phyloP scores from a whole-genome alignment of 352 stramenopile species.

The Phytopythium mirpurense region DNA sequence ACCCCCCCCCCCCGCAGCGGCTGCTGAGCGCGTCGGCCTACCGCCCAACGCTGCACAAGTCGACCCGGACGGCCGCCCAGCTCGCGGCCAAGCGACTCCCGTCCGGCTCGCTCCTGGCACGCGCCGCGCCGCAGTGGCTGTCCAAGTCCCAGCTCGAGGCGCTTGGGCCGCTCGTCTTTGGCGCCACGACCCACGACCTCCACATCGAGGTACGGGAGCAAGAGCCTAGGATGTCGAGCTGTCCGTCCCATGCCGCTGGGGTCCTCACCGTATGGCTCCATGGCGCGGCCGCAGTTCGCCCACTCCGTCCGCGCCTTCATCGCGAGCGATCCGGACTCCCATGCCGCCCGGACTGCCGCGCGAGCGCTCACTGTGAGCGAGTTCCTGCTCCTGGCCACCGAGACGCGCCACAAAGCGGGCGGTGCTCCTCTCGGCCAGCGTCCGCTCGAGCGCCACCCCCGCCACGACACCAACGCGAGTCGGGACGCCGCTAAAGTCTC shows the following conservation, averaged over 20 bases:
- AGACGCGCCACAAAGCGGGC: conserved; percentile 34
- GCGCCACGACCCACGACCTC: conserved; percentile 35
- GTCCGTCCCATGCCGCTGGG: background rate
- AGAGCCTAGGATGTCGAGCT: too few species aligned
- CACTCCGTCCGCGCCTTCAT: conserved; percentile 38
- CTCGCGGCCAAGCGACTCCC: background rate
- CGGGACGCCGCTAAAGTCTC: too few species aligned
- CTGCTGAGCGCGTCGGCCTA: conserved; percentile 19
- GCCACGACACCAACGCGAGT: too few species aligned
- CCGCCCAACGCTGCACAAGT: conserved; percentile 22
- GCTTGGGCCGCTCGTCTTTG: conserved; percentile 37
- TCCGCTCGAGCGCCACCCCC: conserved; percentile 7
- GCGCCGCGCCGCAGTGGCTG: conserved; percentile 30
- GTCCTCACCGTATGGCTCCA: conserved; percentile 1
- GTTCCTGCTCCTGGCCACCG: conserved; percentile 37
- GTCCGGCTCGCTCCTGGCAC: conserved; percentile 6
- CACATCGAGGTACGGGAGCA: conserved; percentile 42
- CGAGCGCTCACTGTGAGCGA: conserved; percentile 37
- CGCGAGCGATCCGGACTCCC: conserved; percentile 15
- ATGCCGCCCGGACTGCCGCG: conserved; percentile 6
- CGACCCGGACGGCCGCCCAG: conserved; percentile 1
- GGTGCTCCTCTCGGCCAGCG: background rate
- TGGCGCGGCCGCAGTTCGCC: conserved; percentile 26
- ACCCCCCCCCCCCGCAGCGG: too few species aligned
- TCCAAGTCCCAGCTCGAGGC: conserved; percentile 40